Conservation (phyloP, 441 rosid genomes). For the Euphorbia corollata region DNA sequence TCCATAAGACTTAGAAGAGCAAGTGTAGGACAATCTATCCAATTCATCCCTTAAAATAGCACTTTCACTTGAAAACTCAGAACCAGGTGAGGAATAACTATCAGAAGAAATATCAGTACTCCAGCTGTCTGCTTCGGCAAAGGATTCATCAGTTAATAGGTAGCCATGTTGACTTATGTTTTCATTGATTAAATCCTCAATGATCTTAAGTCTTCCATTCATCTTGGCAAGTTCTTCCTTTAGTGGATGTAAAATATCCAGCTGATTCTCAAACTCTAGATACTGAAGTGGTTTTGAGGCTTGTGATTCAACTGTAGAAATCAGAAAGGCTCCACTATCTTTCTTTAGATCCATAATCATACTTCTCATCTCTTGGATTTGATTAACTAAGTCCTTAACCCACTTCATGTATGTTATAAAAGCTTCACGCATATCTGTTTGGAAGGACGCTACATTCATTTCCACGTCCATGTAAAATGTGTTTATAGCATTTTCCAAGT, state of each 20-base stretch:
- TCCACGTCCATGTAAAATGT: constrained; percentile 29
- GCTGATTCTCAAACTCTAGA: constrained; percentile 29
- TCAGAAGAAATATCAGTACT: constrained; percentile 50
- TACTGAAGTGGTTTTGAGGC: constrained; percentile 18
- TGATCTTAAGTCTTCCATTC: constrained; percentile 31
- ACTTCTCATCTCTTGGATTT: constrained; percentile 29
- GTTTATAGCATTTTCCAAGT: constrained; percentile 29
- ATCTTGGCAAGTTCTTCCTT: constrained; percentile 39
- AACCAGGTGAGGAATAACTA: constrained; percentile 47
- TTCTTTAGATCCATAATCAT: constrained; percentile 28
- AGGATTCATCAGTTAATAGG: constrained; percentile 32
- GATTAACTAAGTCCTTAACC: constrained; percentile 28
- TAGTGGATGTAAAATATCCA: constrained; percentile 32
- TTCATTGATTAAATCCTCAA: constrained; percentile 30
- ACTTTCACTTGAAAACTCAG: constrained; percentile 41
- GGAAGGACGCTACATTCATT: constrained; percentile 24
- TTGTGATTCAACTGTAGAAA: constrained; percentile 12
- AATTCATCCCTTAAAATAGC: constrained; percentile 22
- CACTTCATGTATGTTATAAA: constrained; percentile 24
- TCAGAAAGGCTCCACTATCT: constrained; percentile 15
- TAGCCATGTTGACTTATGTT: constrained; percentile 23
- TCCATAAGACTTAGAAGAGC: constrained; percentile 19
- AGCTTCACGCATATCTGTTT: constrained; percentile 25
- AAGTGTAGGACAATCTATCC: constrained; percentile 17
- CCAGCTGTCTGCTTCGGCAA: constrained; percentile 38